A percentile compares a stretch with the other conserved stretches of the same genome.
Conservation (phyloP, 257 asterid species). For the Forsythia suspensa region DNA sequence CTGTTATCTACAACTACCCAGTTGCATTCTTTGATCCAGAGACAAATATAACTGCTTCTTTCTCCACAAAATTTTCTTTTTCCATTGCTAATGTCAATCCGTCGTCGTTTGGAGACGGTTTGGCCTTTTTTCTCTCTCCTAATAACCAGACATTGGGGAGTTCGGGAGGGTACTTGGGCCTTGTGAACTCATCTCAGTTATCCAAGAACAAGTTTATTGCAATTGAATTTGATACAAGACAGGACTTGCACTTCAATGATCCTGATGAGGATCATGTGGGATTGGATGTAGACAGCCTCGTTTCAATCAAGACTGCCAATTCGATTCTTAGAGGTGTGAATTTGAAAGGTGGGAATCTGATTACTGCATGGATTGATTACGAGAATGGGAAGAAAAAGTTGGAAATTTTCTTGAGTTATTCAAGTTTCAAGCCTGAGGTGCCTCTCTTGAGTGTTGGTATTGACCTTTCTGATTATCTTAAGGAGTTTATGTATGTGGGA, state of each 20-base stretch:
- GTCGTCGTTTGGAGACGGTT: slow-evolving; percentile 76
- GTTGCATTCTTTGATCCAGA: slow-evolving; percentile 61
- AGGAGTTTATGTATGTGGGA: slow-evolving; percentile 74
- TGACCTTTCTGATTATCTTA: slow-evolving; percentile 59
- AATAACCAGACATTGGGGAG: slow-evolving; percentile 74
- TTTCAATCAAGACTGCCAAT: slow-evolving; percentile 67
- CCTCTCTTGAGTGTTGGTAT: slow-evolving; percentile 58
- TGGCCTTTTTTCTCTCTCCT: slow-evolving; percentile 79
- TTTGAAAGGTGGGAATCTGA: slow-evolving; percentile 73
- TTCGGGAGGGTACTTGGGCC: slow-evolving; percentile 79
- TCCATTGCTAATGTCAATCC: slow-evolving; percentile 63
- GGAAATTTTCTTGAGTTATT: slow-evolving; percentile 77
- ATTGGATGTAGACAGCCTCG: slow-evolving; percentile 67
- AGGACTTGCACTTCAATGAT: slow-evolving; percentile 65
- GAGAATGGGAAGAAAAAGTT: slow-evolving; percentile 44
- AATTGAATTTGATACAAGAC: slow-evolving; percentile 74
- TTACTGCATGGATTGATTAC: slow-evolving; percentile 89
- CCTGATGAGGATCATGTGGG: slow-evolving; percentile 94
- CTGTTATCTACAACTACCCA: slow-evolving; percentile 70
- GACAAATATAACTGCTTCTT: slow-evolving; percentile 64
- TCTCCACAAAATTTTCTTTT: slow-evolving; percentile 74
- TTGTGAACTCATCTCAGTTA: slow-evolving; percentile 71
- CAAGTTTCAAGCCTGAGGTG: slow-evolving; percentile 55
- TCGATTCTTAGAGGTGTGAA: slow-evolving; percentile 31
- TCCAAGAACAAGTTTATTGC: slow-evolving; percentile 77